Evolutionary conservation across 768 basidiomycete species (phyloP).

Genomic region (Tricholoma bakamatsutake): DNA sequence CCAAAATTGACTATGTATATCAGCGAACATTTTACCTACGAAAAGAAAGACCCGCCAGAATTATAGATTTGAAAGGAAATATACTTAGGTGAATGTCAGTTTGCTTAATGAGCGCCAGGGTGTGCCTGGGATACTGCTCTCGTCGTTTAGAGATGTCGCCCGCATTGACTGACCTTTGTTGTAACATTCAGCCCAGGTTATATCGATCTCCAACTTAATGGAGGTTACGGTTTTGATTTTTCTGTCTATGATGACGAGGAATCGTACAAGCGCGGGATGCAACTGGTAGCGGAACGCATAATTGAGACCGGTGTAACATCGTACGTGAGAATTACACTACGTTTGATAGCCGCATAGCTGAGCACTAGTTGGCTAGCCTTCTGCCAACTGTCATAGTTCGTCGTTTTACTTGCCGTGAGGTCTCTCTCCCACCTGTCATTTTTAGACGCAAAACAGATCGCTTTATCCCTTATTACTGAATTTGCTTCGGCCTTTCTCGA

Average conservation of each 20-base stretch:
- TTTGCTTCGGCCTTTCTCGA: conserved; percentile 63
- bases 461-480: conserved; percentile 66
- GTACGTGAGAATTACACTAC: conserved; percentile 36
- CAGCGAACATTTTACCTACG: conserved; percentile 65
- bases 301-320: conserved; percentile 87
- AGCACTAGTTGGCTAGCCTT: conserved; percentile 34
- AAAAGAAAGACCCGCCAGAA: conserved; percentile 53
- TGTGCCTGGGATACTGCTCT: background rate
- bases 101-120: background rate
- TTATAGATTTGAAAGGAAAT: conserved; percentile 69
- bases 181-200: conserved; percentile 60
- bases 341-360: background rate
- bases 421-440: background rate
- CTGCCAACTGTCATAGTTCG: conserved; percentile 70
- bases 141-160: background rate
- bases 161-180: background rate
- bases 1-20: conserved; percentile 7
- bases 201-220: conserved; percentile 87
- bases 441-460: conserved; percentile 72
- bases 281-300: conserved; percentile 67
- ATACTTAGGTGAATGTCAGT: conserved; percentile 53
- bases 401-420: conserved; percentile 4
- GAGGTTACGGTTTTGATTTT: conserved; percentile 85
- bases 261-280: conserved; percentile 61
- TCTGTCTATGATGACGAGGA: conserved; percentile 75